A percentile compares a stretch with the other conserved stretches of the same genome.
Evolutionary conservation across 768 basidiomycete species (phyloP).

Genomic region (Naganishia onofrii): DNA sequence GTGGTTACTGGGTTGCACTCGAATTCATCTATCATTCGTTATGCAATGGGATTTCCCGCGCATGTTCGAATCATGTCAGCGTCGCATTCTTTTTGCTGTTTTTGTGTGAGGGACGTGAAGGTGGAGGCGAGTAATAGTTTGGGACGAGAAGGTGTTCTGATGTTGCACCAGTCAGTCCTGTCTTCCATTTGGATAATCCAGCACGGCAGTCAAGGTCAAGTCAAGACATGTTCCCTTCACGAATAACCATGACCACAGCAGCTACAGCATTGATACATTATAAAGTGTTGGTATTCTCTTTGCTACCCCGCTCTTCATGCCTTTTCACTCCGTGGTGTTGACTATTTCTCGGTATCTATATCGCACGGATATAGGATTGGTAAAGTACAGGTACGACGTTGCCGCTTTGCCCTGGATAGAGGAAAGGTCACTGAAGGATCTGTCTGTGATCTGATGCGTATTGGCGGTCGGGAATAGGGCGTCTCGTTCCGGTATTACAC

Average conservation of each 20-base stretch:
- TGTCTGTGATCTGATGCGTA: neutral
- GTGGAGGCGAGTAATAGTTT: too few species aligned
- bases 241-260: neutral
- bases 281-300: neutral
- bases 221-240: neutral
- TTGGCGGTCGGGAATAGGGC: neutral
- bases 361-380: neutral
- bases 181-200: too few species aligned
- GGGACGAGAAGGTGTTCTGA: too few species aligned
- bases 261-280: constrained; percentile 7
- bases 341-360: too few species aligned
- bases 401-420: neutral
- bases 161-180: too few species aligned
- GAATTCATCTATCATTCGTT: neutral
- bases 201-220: too few species aligned
- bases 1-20: constrained; percentile 28
- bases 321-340: too few species aligned
- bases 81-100: constrained; percentile 9
- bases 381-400: constrained; percentile 20
- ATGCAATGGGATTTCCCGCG: constrained; percentile 26
- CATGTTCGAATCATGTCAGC: constrained; percentile 28
- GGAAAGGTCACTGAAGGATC: too few species aligned
- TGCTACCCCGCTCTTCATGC: too few species aligned
- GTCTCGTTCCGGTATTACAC: constrained; percentile 17
- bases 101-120: too few species aligned